A percentile compares a stretch with the other conserved stretches of the same genome.
Conservation (phyloP, 495 filamentous ascomycete genomes). For the Letharia lupina region DNA sequence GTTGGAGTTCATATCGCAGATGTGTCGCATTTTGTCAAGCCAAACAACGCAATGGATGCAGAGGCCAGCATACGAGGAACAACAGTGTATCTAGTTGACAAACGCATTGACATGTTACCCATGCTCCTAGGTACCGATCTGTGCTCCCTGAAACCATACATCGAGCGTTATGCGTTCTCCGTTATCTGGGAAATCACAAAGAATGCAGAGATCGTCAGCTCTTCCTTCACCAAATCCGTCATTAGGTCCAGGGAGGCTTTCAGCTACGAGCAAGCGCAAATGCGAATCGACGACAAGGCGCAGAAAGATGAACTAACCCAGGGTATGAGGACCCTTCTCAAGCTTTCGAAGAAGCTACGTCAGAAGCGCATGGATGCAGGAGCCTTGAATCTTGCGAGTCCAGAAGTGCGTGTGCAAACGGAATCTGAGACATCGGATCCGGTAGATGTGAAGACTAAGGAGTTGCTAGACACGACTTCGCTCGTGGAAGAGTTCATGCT, state of each 20-base stretch:
- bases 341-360: slow-evolving; percentile 86
- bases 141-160: slow-evolving; percentile 93
- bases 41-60: slow-evolving; percentile 91
- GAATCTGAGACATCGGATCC: slow-evolving; percentile 95
- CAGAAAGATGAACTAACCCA: slow-evolving; percentile 80
- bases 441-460: slow-evolving; percentile 90
- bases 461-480: slow-evolving; percentile 90
- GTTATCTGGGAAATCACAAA: slow-evolving; percentile 86
- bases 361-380: slow-evolving; percentile 95
- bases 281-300: slow-evolving; percentile 79
- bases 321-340: slow-evolving; percentile 80
- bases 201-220: slow-evolving; percentile 72
- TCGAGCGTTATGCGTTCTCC: slow-evolving; percentile 95
- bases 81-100: slow-evolving; percentile 95
- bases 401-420: slow-evolving; percentile 87
- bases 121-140: slow-evolving; percentile 91
- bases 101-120: slow-evolving; percentile 98
- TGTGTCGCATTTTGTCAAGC: slow-evolving; percentile 96
- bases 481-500: slow-evolving; percentile 99
- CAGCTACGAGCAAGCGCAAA: slow-evolving; percentile 91
- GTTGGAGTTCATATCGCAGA: slow-evolving; percentile 99
- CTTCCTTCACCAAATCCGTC: slow-evolving; percentile 88
- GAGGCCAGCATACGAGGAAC: slow-evolving; percentile 91
- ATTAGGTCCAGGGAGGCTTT: slow-evolving; percentile 98
- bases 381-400: slow-evolving; percentile 86